Percentiles rank a stretch among this genome's conserved stretches.
Evolutionary conservation across 148 eudicot species (phyloP).

Genomic region (Pharnaceum exiguum): DNA sequence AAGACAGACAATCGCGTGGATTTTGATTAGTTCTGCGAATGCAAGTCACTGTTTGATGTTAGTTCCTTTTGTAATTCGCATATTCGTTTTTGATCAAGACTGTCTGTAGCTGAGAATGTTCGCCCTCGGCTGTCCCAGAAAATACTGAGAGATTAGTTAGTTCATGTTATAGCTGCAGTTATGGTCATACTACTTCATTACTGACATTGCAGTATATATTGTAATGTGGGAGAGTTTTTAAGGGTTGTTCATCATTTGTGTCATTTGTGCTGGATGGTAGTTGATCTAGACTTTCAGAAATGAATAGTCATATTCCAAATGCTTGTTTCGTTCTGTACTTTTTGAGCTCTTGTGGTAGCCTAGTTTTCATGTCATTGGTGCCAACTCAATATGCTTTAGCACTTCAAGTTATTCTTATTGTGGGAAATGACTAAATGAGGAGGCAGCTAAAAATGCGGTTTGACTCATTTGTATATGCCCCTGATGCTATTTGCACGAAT

Average conservation of each 20-base stretch:
- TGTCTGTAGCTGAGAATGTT: conserved; percentile 23
- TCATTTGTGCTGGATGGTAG: background rate
- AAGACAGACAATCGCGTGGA: conserved; percentile 54
- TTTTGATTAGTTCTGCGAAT: conserved; percentile 17
- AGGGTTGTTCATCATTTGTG: background rate
- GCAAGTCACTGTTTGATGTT: conserved; percentile 14
- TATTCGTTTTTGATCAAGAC: conserved; percentile 13
- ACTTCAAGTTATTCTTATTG: too few relatives aligned
- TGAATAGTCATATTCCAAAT: too few relatives aligned
- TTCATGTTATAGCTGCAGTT: conserved; percentile 16
- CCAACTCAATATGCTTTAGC: too few relatives aligned
- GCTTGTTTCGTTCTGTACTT: too few relatives aligned
- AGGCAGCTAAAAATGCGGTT: too few relatives aligned
- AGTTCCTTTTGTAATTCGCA: background rate
- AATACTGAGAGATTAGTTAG: conserved; percentile 22
- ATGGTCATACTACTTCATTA: conserved; percentile 10
- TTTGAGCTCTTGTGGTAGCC: too few relatives aligned
- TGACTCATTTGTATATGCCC: too few relatives aligned
- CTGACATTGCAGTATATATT: conserved; percentile 8
- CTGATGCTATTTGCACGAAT: too few relatives aligned
- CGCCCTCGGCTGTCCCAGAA: conserved; percentile 3
- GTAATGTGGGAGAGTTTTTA: background rate
- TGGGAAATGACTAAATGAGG: too few relatives aligned
- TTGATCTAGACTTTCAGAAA: too few relatives aligned
- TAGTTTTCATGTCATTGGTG: too few relatives aligned